Percentiles rank a stretch among this genome's conserved stretches.
These are phyloP conservation scores for Ophiosphaerella korrae DNA, from an alignment of 2,329 filamentous ascomycete species.

Conservation along the genomic window DNA sequence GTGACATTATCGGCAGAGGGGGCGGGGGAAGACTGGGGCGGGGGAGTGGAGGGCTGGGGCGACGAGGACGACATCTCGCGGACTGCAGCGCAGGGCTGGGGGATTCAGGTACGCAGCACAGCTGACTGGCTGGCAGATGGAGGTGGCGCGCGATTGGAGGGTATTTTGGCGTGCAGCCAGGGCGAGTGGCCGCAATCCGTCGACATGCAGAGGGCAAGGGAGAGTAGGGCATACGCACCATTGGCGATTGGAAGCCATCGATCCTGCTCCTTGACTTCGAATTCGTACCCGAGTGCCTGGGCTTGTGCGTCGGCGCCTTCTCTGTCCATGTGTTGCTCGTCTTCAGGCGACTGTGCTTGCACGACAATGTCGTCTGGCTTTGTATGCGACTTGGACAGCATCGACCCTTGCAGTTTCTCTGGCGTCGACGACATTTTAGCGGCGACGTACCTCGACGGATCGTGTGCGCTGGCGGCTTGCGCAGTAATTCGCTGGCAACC, in stretches of 20 bases:
- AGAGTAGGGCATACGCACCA: constrained; percentile 72
- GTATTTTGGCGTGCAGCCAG: constrained; percentile 53
- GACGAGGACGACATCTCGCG: constrained; percentile 53
- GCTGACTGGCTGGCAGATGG: constrained; percentile 34
- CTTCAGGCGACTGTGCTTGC: constrained; percentile 89
- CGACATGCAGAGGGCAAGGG: constrained; percentile 44
- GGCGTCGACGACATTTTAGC: constrained; percentile 84
- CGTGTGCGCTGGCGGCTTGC: constrained; percentile 50
- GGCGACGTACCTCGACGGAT: constrained; percentile 49
- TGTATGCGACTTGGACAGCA: constrained; percentile 23
- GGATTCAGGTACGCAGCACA: constrained; percentile 37
- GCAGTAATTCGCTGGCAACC: constrained; percentile 47
- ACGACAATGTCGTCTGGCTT: constrained; percentile 62
- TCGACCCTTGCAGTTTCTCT: constrained; percentile 74
- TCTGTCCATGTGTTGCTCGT: constrained; percentile 82
- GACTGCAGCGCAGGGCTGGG: constrained; percentile 49
- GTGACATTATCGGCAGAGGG: constrained; percentile 37
- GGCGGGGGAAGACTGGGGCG: constrained; percentile 37
- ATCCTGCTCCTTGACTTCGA: constrained; percentile 99
- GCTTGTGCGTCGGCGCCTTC: constrained; percentile 79
- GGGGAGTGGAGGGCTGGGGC: constrained; percentile 44
- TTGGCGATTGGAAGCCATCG: constrained; percentile 99
- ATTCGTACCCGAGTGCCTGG: constrained; percentile 81
- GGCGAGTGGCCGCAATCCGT: constrained; percentile 51
- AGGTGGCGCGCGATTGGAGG: constrained; percentile 55